These are phyloP conservation scores for Pinus albicaulis DNA, from an alignment of 75 land plant species.

Conservation along the genomic window DNA sequence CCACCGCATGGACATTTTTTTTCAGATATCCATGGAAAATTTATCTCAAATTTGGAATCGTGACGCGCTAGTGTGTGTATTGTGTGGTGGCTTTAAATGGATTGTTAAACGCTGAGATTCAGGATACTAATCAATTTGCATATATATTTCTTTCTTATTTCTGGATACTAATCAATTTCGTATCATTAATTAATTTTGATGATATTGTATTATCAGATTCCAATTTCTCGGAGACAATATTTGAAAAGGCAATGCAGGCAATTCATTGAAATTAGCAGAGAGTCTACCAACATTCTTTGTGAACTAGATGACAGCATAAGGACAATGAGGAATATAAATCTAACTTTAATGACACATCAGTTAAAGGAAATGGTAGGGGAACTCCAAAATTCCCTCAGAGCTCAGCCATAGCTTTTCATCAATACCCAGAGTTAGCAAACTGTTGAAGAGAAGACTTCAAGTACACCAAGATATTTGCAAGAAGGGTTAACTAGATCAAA, in stretches of 20 bases:
- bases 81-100: conserved; percentile 26
- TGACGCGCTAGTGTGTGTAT: conserved; percentile 10
- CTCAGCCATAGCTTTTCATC: background rate
- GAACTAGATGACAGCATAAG: background rate
- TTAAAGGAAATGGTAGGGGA: background rate
- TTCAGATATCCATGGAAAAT: conserved; percentile 58
- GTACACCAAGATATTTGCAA: background rate
- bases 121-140: background rate
- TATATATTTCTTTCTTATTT: background rate
- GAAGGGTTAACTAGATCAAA: background rate
- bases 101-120: conserved; percentile 17
- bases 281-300: background rate
- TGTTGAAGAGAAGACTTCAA: background rate
- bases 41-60: conserved; percentile 38
- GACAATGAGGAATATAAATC: background rate
- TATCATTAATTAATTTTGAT: too few species aligned
- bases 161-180: background rate
- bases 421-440: too few species aligned
- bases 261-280: background rate
- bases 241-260: background rate
- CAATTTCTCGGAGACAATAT: background rate
- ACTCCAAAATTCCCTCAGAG: background rate
- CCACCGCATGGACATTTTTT: conserved; percentile 41
- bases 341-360: too few species aligned
- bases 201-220: background rate